Base-by-base conservation (phyloP, 768 basidiomycete genomes). In the Phanerodontia chrysosporium region DNA sequence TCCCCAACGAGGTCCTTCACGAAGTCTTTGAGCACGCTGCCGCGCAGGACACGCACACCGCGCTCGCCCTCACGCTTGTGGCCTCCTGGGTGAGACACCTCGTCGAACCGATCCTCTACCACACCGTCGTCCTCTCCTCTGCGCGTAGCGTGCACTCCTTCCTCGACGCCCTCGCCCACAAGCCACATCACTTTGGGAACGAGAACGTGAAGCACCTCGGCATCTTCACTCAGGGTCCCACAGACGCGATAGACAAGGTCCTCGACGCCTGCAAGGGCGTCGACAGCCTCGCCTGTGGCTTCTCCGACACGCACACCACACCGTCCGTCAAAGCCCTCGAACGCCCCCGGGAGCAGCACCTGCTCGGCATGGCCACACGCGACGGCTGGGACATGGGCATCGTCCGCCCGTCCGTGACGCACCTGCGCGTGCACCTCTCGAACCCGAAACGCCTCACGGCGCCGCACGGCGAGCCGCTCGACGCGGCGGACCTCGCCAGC, bases 11-110 rank as follows among this genome's bases (percentile, higher is more conserved):
- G 58, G 66, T 76, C 45, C 46, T 77, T 18, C 69, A 72, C 24
- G 65, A 69, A 51, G 64, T 78, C 58, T 62, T 77, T 65, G 72
- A 73, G 49, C 68, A 73, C 51, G 75, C 74, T 30, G 74, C 76
- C 14, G 51, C 42, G 36, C 53, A 59, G 16, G 66, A 67, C 55
- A 63, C 45, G 18, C 57, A 64, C 21, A 70, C 74, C 27, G 70
- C 73, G 10, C 68, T 72, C 29, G 39, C 69, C 28, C 65, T 76
- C 54, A 69, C 73, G 9, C 72, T 73, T 52, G 75, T 77, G 49
- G 74, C 74, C 25, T 69, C 69, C 51, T 64, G 67, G 32, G 66
- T 71, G n/a, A 68, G 67, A 46, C 61, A 56, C 16, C 73, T 73
- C 69, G 70, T 69, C 27, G 71, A 73, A 42, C 74, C 72, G 24